Evolutionary conservation across 2,329 filamentous ascomycete genomes (phyloP), one percentile per base, ranked within the genome.

Genomic region (Stemphylium beticola): DNA sequence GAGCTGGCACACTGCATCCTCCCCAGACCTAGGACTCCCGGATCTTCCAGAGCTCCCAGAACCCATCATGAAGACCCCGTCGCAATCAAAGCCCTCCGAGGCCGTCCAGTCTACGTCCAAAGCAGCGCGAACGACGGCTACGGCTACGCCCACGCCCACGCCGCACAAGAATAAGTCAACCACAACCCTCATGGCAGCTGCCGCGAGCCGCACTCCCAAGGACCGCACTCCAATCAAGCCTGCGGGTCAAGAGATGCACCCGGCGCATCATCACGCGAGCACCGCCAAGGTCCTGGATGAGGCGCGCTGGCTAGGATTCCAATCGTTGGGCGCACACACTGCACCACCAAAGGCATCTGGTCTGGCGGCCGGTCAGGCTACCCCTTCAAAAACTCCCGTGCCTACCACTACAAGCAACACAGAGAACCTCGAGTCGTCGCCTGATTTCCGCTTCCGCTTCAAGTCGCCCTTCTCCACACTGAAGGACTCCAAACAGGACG

Each of bases 191-290:
- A 45, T 68, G 17, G 51, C 60, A 18, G 55, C 55, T 32, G 55
- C 65, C 33, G 54, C 65, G 17, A 62, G 66, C 24, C 69, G 62
- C 49, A 76, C 78, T 6, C 92, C 92, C 4, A 82, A 81, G 36
- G 85, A 85, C 34, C 83, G 82, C 12, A 86, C 86, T 4, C 83
- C 86, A 5, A 79, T 89, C 63, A 89, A 90, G 77, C 90, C 91
- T 20, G 80, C 88, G 42, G 83, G 83, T 60, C 86, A 87, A 55
- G 92, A 96, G 74, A 97, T 97, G 93, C 93, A 97, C 72, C 93
- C 93, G 8, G 90, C 90, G 78, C 90, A 90, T 71, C 85, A 86
- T 52, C 91, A 95, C 53, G 83, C 85, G 49, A 88, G 82, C 61
- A 93, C 90, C 18, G 89, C 87, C 58, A 90, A 89, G 49, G 81